These are phyloP conservation scores for Clitopilus hobsonii DNA, from an alignment of 768 basidiomycete genomes.

Conservation along the genomic window DNA sequence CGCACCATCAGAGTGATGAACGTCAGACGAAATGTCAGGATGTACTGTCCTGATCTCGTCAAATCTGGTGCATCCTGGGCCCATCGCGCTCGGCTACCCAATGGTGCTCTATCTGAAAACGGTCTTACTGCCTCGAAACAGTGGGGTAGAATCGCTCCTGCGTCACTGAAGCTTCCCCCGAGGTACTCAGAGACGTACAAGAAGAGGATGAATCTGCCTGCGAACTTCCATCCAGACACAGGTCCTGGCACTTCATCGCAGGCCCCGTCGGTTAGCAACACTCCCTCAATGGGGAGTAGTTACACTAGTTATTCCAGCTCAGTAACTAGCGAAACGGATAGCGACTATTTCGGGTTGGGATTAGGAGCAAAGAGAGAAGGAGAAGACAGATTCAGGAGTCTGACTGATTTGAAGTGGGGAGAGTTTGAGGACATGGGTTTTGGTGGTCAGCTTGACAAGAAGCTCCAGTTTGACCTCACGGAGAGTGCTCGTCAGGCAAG, in stretches of 20 bases:
- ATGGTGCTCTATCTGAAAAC: conserved; percentile 25
- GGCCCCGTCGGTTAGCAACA: conserved; percentile 18
- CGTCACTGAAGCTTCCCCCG: conserved; percentile 54
- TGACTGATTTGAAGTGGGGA: conserved; percentile 90
- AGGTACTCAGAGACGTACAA: conserved; percentile 72
- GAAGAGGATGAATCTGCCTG: conserved; percentile 70
- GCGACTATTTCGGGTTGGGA: conserved; percentile 33
- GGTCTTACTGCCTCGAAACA: conserved; percentile 61
- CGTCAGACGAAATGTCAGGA: conserved; percentile 76
- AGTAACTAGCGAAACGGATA: conserved; percentile 21
- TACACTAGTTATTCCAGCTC: conserved; percentile 37
- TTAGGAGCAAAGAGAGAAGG: conserved; percentile 32
- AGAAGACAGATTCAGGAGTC: conserved; percentile 70
- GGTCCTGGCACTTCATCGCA: conserved; percentile 23
- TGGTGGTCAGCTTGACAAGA: conserved; percentile 52
- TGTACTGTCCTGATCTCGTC: conserved; percentile 86
- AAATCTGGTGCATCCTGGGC: conserved; percentile 53
- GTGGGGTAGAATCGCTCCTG: conserved; percentile 71
- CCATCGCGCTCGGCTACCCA: conserved; percentile 16
- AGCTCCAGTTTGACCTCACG: conserved; percentile 88
- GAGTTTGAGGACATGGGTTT: conserved; percentile 88
- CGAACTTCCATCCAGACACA: conserved; percentile 53
- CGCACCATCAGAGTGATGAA: conserved; percentile 73
- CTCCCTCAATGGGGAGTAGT: conserved; percentile 25
- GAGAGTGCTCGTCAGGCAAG: conserved; percentile 73